These are phyloP conservation scores for Kazachstania taianensis DNA, from an alignment of 805 yeast species.

Conservation along the genomic window DNA sequence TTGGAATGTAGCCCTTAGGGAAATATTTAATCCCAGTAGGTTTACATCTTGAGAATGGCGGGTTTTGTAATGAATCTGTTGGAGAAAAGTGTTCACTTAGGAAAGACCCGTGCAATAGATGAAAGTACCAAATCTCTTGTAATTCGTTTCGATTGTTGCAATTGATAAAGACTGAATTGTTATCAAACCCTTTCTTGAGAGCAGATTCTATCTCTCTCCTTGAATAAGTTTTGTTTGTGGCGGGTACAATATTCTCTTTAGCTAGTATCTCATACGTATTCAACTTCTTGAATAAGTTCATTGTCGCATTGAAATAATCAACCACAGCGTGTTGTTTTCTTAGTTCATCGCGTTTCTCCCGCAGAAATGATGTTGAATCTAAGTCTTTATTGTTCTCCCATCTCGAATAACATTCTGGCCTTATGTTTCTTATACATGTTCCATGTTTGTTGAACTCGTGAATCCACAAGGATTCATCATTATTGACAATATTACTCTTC, in stretches of 20 bases:
- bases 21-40: conserved; percentile 54
- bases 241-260: conserved; percentile 65
- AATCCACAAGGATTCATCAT: conserved; percentile 66
- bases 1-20: conserved; percentile 48
- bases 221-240: conserved; percentile 44
- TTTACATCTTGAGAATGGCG: conserved; percentile 52
- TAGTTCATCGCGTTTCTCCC: too few relatives aligned
- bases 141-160: conserved; percentile 45
- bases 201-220: conserved; percentile 46
- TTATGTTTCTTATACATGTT: conserved; percentile 77
- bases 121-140: conserved; percentile 63
- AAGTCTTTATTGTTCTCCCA: conserved; percentile 13
- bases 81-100: conserved; percentile 54
- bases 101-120: conserved; percentile 62
- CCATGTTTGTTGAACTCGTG: conserved; percentile 95
- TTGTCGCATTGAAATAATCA: conserved; percentile 58
- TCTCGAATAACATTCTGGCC: conserved; percentile 55
- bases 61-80: conserved; percentile 41
- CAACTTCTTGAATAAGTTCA: conserved; percentile 44
- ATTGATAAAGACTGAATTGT: conserved; percentile 47
- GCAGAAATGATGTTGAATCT: too few relatives aligned
- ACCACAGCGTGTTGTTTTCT: conserved; percentile 36
- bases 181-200: conserved; percentile 37
- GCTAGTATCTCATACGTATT: conserved; percentile 61
- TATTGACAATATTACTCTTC: conserved; percentile 62